Evolutionary conservation across 139 green algal species (phyloP), one percentile per base, ranked within the genome.

Genomic region (Asterochloris erici): DNA sequence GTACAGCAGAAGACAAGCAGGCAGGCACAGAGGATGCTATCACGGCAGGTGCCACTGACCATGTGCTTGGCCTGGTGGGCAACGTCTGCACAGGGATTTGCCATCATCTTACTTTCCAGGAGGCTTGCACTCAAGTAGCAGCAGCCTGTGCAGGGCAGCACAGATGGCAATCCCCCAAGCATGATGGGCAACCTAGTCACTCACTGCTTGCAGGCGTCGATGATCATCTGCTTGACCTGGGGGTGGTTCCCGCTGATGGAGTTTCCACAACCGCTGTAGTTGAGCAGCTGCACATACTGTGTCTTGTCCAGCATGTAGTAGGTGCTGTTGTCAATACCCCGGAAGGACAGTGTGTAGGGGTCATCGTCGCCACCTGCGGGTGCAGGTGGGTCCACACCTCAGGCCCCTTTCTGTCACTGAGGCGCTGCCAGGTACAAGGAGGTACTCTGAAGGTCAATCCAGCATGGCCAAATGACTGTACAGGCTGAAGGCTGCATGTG

Each of bases 181-280:
- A 54, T 54, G 38, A 2, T 6, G 2, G 4, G 4, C 38, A 54
- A 54, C 2, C 38, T 54, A 6, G 47, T 38, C 14, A 28, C 63
- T 47, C 71, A 82, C 82, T 74, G 64, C 54, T 47, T 81, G 74
- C 73, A 79, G 23, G 84, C 93, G 85, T 96, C 93, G 0, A 98
- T 85, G 86, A 98, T 96, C 16, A 97, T 85, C 73, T 94, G 85
- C 78, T 84, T 85, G 10, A 84, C 86, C n/a, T 91, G 81, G 0
- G 94, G 95, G 86, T 96, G 85, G 89, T 98, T 98, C 85, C 86
- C 94, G 85, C 93, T 96, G 64, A 97, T 87, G 0, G 95, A 97
- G 89, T 98, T 98, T 84, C 95, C 95, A 83, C 94, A 98, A 66
- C 95, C 95, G 27, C 81, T 91, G 86, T 90, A 96, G 91, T 98